Base-by-base conservation (phyloP, 352 stramenopile genomes). In the Phytopythium kandeliae region DNA sequence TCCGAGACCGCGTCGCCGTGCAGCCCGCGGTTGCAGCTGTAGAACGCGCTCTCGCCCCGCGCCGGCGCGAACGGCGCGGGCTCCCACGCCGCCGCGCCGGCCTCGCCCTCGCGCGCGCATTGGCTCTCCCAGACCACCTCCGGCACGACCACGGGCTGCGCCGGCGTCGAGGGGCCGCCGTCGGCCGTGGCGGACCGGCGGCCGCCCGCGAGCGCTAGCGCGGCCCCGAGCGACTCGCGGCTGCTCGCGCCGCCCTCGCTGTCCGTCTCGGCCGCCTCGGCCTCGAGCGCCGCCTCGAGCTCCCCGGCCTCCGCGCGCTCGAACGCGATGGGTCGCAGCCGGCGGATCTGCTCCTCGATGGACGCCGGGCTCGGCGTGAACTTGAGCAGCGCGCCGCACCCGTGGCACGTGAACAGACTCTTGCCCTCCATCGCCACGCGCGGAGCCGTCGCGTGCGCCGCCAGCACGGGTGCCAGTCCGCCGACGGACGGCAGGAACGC, bases 371-470 rank as follows among this genome's bases (percentile, higher is more conserved):
- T 83, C 62, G 69, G 64, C 43, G 69, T 67, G 57, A 89, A 87
- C 51, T 87, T 89, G 62, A 89, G 75, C 54, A 89, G 54, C 24
- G 75, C 66, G 36, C 74, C 75, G 54, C 78, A 89, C 43, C 83
- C 69, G 55, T 81, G 73, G 50, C 78, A 89, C 55, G 75, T 89
- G 43, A 89, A 89, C 22, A 89, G 62, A 45, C 73, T 86, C 47
- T 89, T 89, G 31, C 78, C 78, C 46, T 89, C 78, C 60, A 89
- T 85, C 33, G 71, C 65, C 45, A 78, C 45, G 40, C 49, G 46
- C 46, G 46, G 46, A 15, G 28, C 30, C 46, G 33, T 42, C 10
- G 30, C 55, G 21, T 47, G 22, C 21, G 57, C 49, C 43, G 59
- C 63, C 37, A 58, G 44, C 31, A 58, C 38, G 16, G 51, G 49